These are phyloP conservation scores for Sarocladium oryzae DNA, from an alignment of 2,329 filamentous ascomycete species.

Conservation along the genomic window DNA sequence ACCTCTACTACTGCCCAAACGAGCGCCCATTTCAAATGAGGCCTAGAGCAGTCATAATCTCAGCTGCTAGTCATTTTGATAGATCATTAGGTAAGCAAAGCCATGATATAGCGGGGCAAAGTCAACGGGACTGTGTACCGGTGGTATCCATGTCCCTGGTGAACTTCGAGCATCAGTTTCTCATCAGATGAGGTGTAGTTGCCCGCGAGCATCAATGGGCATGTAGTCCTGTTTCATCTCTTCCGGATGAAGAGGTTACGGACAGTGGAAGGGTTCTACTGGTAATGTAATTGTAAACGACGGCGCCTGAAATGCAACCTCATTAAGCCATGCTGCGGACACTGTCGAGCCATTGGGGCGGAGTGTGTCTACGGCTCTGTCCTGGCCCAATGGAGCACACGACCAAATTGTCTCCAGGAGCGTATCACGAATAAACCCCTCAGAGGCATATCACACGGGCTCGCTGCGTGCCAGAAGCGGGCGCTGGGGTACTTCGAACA, in stretches of 20 bases:
- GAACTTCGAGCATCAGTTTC: not conserved
- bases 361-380: not conserved
- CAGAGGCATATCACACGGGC: not conserved
- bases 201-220: too few relatives aligned
- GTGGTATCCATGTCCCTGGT: too few relatives aligned
- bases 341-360: not conserved
- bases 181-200: not conserved
- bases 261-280: not conserved
- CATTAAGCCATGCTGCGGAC: not conserved
- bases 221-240: not conserved
- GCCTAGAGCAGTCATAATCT: too few relatives aligned
- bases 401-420: not conserved
- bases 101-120: too few relatives aligned
- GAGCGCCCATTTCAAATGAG: too few relatives aligned
- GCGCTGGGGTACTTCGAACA: not conserved
- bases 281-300: not conserved
- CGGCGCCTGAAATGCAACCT: not conserved
- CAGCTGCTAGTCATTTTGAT: too few relatives aligned
- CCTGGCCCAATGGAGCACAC: not conserved
- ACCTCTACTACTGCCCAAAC: too few relatives aligned
- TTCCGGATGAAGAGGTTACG: not conserved
- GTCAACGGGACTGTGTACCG: too few relatives aligned
- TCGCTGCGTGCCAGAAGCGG: not conserved
- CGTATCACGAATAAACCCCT: not conserved
- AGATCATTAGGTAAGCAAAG: too few relatives aligned